Base-by-base conservation (phyloP, 129 eudicot genomes). In the Lactuca sativa region DNA sequence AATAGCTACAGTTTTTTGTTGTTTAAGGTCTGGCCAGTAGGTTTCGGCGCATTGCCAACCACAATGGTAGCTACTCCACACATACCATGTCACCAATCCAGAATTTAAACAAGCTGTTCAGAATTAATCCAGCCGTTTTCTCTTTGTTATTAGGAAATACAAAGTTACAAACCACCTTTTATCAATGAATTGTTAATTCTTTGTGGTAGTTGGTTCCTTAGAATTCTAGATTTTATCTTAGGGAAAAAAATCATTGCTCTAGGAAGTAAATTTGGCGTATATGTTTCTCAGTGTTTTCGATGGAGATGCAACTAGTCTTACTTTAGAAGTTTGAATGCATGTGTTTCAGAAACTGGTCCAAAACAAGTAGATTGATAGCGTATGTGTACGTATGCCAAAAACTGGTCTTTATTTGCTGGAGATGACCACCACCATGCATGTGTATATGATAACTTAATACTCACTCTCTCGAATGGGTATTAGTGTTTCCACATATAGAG, bases 401-500 rank as follows among this genome's bases (percentile, higher is more conserved):
- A 37, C 64, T 17, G 4, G 64, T 21, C 55, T 69, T 15, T 76
- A 68, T 69, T 69, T 32, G 64, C 64, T 76, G 70, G 67, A 77
- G 8, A 49, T 77, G 71, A 21, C 70, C 81, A 69, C 81, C 70
- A 59, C 70, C 76, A 61, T 76, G 62, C 80, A 60, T 76, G 74
- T 67, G 74, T 36, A 16, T 67, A 18, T 66, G 67, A 68, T 76
- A 61, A 68, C 74, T 67, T 75, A 49, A 76, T 76, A 37, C 49
- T 69, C 70, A 61, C 75, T 69, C 66, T 32, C 73, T 44, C 44
- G 15, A 21, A 32, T 60, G 71, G 59, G 11, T 40, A 67, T 67
- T 54, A 10, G 12, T 36, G 70, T 53, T 66, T 55, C 60, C 30
- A 64, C 59, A 80, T 11, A 57, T 48, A 59, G 70, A 38, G 69